phyloP scores from a whole-genome alignment of 805 yeast genomes.

The Candida sanyiensis region DNA sequence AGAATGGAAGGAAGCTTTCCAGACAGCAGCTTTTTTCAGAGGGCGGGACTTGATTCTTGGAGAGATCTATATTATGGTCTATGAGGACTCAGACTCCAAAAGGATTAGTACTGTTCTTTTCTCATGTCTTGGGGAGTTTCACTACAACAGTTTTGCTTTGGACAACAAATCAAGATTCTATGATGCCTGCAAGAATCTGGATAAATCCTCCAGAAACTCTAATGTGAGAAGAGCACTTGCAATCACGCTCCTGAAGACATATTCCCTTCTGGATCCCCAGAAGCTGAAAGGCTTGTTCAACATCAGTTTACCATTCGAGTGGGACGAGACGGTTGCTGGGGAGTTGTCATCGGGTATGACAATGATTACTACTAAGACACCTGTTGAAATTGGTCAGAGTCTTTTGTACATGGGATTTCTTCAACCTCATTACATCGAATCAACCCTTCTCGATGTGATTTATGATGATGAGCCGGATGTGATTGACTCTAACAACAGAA shows the following conservation, averaged over 20 bases:
- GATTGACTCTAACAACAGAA: conserved; percentile 62
- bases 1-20: conserved; percentile 40
- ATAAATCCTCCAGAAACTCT: conserved; percentile 41
- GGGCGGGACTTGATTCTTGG: conserved; percentile 45
- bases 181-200: conserved; percentile 72
- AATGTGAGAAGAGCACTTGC: conserved; percentile 74
- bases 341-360: conserved; percentile 62
- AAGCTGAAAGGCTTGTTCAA: conserved; percentile 14
- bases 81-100: conserved; percentile 39
- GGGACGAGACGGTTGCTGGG: conserved; percentile 88
- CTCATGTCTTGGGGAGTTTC: conserved; percentile 62
- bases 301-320: conserved; percentile 29
- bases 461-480: conserved; percentile 50
- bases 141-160: conserved; percentile 52
- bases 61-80: conserved; percentile 43
- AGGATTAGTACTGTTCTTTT: conserved; percentile 50
- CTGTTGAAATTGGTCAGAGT: conserved; percentile 51
- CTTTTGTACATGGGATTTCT: conserved; percentile 54
- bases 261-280: conserved; percentile 43
- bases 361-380: conserved; percentile 45
- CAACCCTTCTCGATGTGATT: conserved; percentile 66
- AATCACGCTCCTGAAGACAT: conserved; percentile 62
- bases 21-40: conserved; percentile 46
- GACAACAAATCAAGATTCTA: conserved; percentile 59
- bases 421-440: conserved; percentile 41